phyloP scores from a whole-genome alignment of 306 rosid genomes.

The Lathyrus sativus region DNA sequence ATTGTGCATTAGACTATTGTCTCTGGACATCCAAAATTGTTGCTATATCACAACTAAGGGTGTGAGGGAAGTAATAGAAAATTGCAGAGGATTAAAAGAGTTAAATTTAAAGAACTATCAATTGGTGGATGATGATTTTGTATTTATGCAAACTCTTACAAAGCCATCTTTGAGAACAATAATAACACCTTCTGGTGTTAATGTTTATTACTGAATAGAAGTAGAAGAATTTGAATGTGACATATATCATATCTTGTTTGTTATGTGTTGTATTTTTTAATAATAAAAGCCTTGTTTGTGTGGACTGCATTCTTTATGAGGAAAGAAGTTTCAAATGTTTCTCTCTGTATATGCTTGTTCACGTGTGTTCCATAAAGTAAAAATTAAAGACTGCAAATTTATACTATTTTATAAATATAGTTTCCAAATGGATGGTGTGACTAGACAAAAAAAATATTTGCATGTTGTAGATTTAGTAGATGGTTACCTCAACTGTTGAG shows the following conservation, averaged over 20 bases:
- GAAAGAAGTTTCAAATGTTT: not conserved
- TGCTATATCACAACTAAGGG: conserved; percentile 58
- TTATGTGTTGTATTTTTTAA: not conserved
- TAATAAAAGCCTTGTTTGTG: not conserved
- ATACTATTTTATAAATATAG: no score
- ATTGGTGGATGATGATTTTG: conserved; percentile 41
- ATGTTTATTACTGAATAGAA: conserved; percentile 41
- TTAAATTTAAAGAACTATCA: conserved; percentile 56
- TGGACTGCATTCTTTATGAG: not conserved
- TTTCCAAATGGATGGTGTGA: no score
- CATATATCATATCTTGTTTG: not conserved
- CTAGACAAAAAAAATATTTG: no score
- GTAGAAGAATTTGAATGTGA: conserved; percentile 19
- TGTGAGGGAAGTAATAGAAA: conserved; percentile 52
- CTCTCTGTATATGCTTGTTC: no score
- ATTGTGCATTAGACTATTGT: conserved; percentile 47
- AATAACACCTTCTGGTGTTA: conserved; percentile 43
- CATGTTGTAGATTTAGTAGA: no score
- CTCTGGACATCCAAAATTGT: conserved; percentile 52
- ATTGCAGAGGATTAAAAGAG: conserved; percentile 55
- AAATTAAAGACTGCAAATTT: no score
- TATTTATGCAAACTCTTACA: conserved; percentile 50
- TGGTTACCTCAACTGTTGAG: no score
- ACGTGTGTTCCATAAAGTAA: no score
- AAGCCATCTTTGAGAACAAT: conserved; percentile 64